phyloP scores from a whole-genome alignment of 306 rosid genomes.

The Vigna hirtella region DNA sequence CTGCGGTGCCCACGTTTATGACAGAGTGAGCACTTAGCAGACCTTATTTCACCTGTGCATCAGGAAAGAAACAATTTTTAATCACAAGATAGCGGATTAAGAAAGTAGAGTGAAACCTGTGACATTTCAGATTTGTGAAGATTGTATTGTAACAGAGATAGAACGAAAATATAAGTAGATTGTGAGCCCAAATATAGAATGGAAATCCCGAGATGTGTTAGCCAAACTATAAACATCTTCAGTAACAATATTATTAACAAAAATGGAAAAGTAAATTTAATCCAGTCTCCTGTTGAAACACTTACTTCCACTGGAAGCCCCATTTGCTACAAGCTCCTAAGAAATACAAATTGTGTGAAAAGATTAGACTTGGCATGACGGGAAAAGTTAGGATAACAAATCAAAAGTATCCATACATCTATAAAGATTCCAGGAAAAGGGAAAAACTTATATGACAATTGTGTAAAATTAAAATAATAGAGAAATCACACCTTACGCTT shows the following conservation, averaged over 20 bases:
- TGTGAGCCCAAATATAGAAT: not conserved
- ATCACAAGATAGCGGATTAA: constrained; percentile 10
- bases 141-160: constrained; percentile 12
- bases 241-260: too few relatives aligned
- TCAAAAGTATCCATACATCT: constrained; percentile 2
- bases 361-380: constrained; percentile 9
- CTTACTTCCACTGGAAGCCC: constrained; percentile 47
- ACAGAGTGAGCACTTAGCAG: too few relatives aligned
- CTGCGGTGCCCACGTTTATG: too few relatives aligned
- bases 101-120: constrained; percentile 5
- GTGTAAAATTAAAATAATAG: constrained; percentile 34
- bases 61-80: constrained; percentile 9
- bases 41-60: too few relatives aligned
- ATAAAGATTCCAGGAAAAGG: constrained; percentile 16
- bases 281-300: constrained; percentile 19
- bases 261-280: too few relatives aligned
- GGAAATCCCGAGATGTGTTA: not conserved
- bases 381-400: constrained; percentile 20
- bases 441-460: not conserved
- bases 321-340: constrained; percentile 56
- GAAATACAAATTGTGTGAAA: constrained; percentile 35
- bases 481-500: constrained; percentile 60
- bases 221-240: too few relatives aligned
- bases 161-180: not conserved
- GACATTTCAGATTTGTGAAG: constrained; percentile 11